Evolutionary conservation across 805 yeast genomes (phyloP), one percentile per base, ranked within the genome.

Genomic region (Komagataella pseudopastoris): DNA sequence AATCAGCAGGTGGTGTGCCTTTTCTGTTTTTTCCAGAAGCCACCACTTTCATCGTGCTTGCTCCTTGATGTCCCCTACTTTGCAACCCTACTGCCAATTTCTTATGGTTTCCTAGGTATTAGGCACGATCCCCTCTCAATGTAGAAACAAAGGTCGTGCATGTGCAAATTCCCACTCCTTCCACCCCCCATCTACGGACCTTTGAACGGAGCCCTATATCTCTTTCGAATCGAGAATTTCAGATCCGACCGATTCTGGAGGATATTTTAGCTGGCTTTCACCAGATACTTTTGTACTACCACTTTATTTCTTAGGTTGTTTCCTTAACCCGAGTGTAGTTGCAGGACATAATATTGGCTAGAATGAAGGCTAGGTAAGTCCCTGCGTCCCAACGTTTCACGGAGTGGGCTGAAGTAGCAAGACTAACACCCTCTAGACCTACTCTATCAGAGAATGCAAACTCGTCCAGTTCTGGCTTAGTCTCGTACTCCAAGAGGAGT

Each of bases 401-500:
- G 1, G 39, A 10, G 14, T 2, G 39, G 39, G 10, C 39, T 30
- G 14, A 30, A 30, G 14, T 14, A 30, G 39, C 39, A 30, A 30
- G 39, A 30, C 39, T 30, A 30, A 30, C 20, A 20, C 39, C 39
- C 14, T 14, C 14, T 30, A 30, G 39, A 30, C 39, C 39, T 30
- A 30, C 39, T 30, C 39, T 30, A 30, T 14, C 39, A 30, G 39
- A 30, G 14, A 30, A 14, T 4, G 14, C 39, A 10, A 14, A 30
- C 39, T 30, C 39, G 39, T 30, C 39, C 39, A 30, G 14, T 8
- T 30, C 39, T 8, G 39, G 39, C 39, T 30, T 30, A 14, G 39
- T 30, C 14, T 43, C 52, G 3, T 49, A 51, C 47, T 49, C 63
- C 2, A 63, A 61, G 48, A 59, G 59, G 43, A 54, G 59, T 1